Conservation (phyloP, 305 asterid genomes). For the Fraxinus floribunda region DNA sequence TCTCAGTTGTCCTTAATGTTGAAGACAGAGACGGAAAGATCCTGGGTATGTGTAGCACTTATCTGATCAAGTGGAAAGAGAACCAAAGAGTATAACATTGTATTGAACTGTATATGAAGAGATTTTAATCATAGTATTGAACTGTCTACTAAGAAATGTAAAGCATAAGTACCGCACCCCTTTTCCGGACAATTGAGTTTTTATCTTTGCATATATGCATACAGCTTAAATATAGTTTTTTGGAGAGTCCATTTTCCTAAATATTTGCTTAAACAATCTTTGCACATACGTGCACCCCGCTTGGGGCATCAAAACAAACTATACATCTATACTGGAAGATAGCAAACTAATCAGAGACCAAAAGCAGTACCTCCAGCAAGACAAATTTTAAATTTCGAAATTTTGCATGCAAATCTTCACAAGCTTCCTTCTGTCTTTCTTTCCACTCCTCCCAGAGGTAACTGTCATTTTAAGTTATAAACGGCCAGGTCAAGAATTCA, state of each 20-base stretch:
- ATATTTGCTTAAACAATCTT: not conserved
- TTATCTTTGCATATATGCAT: not conserved
- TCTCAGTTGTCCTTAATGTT: not conserved
- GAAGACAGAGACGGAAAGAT: not conserved
- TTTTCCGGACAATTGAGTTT: not conserved
- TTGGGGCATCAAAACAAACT: not conserved
- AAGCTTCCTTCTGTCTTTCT: constrained; percentile 66
- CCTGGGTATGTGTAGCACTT: not conserved
- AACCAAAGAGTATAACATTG: not conserved
- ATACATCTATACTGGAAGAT: not conserved
- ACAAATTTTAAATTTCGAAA: constrained; percentile 72
- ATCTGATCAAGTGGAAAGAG: not conserved
- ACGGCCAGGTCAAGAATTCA: constrained; percentile 12
- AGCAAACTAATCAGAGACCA: not conserved
- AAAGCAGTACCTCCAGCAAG: constrained; percentile 70
- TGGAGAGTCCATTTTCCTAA: not conserved
- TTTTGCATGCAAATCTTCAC: constrained; percentile 58
- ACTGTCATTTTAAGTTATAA: constrained; percentile 47
- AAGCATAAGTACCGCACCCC: not conserved
- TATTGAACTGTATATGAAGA: not conserved
- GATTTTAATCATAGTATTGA: not conserved
- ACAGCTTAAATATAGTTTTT: not conserved
- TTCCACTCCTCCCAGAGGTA: constrained; percentile 96
- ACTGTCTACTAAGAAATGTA: not conserved
- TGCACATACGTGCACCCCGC: not conserved